phyloP scores from a whole-genome alignment of 108 stramenopile species.

The Pseudonitzschia multiseries region DNA sequence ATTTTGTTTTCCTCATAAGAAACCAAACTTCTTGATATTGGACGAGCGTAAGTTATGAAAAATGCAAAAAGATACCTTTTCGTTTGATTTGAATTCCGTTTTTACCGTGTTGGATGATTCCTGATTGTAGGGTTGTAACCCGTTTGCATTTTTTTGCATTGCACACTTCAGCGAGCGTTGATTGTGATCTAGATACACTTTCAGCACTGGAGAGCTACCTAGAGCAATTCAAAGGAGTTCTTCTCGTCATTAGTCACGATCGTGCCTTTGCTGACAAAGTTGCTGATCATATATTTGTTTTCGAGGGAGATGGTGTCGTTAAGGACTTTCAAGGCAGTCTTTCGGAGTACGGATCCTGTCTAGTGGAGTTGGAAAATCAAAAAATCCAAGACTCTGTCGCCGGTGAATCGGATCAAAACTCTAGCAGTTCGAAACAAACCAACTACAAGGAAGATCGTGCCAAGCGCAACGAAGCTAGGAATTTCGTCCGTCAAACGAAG shows the following conservation, averaged over 20 bases:
- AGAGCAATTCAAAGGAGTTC: constrained; percentile 82
- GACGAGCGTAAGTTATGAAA: constrained; percentile 61
- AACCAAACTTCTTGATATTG: constrained; percentile 74
- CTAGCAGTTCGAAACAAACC: constrained; percentile 35
- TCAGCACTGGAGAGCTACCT: constrained; percentile 79
- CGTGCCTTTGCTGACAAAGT: constrained; percentile 93
- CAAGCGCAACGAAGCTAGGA: constrained; percentile 55
- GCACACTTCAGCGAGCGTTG: constrained; percentile 30
- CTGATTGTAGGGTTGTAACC: too few species aligned
- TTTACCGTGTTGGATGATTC: not conserved
- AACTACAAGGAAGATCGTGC: constrained; percentile 69
- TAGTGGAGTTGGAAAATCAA: constrained; percentile 68
- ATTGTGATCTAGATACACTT: constrained; percentile 82
- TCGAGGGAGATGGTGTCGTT: constrained; percentile 79
- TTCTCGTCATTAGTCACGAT: constrained; percentile 94
- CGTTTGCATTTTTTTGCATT: too few species aligned
- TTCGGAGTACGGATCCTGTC: constrained; percentile 77
- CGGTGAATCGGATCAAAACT: constrained; percentile 2
- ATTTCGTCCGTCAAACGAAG: constrained; percentile 63
- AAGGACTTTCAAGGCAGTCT: constrained; percentile 81
- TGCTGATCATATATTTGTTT: constrained; percentile 87
- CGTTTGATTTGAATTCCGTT: too few species aligned
- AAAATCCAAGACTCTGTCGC: constrained; percentile 17
- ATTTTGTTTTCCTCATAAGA: constrained; percentile 11
- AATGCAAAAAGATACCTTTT: constrained; percentile 1